phyloP scores from a whole-genome alignment of 192 early-diverging fungal genomes.

The Martensiomyces pterosporus region DNA sequence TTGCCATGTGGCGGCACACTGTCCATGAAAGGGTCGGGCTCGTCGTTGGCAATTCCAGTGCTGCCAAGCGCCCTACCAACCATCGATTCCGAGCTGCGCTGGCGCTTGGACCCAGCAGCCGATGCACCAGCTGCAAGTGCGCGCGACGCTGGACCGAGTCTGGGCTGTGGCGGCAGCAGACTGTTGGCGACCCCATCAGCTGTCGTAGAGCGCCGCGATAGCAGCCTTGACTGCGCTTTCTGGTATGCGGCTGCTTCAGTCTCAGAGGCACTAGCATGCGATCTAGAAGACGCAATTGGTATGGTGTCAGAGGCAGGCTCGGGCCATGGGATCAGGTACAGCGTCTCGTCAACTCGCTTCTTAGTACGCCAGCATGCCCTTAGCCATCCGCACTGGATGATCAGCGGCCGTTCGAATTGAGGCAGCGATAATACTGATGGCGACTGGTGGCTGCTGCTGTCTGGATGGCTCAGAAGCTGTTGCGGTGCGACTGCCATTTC shows the following conservation, averaged over 20 bases:
- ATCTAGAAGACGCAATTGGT: too few species aligned
- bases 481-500: neutral
- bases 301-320: too few species aligned
- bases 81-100: neutral
- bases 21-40: slow-evolving; percentile 7
- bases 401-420: neutral
- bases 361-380: slow-evolving; percentile 20
- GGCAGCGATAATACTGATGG: neutral
- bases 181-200: too few species aligned
- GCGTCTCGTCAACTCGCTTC: slow-evolving; percentile 3
- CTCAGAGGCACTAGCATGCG: too few species aligned
- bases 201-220: too few species aligned
- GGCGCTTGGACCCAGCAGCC: too few species aligned
- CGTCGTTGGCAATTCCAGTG: slow-evolving; percentile 5
- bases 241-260: neutral
- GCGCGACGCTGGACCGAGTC: neutral
- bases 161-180: slow-evolving; percentile 15
- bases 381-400: slow-evolving; percentile 19
- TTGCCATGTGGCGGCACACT: too few species aligned
- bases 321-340: slow-evolving; percentile 10
- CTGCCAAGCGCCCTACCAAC: slow-evolving; percentile 8
- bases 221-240: too few species aligned
- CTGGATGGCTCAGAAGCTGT: neutral
- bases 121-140: too few species aligned
- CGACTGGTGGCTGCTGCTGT: neutral